Evolutionary conservation across 2,329 filamentous ascomycete species (phyloP), one percentile per base, ranked within the genome.

Genomic region (Laburnicola sp.): DNA sequence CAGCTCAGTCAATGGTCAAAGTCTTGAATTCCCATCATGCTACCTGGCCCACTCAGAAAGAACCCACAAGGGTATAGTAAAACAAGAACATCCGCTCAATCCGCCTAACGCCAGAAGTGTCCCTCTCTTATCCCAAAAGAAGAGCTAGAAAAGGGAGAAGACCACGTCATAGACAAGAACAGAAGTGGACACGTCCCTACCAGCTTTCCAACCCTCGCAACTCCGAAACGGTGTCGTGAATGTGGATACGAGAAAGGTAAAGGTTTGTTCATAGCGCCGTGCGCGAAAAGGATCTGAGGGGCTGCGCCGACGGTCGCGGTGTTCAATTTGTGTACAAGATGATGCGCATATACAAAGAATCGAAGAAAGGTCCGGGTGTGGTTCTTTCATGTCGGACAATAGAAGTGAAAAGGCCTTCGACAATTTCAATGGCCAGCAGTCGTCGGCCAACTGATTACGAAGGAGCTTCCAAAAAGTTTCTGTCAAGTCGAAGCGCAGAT

Each of bases 1-100:
- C 30, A 11, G 30, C 16, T n/a, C 8, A 6, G 7, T 23, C 22
- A 23, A 37, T 21, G 21, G 4, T 30, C 32, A 45, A 45, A 23
- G 9, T 38, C 43, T 22, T 45, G n/a, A 10, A 37, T 45, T 37
- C 16, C 34, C 25, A 4, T 9, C 26, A 45, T 37, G 26, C 43
- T 37, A 37, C 23, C 11, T 35, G 21, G 28, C 34, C 27, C 16
- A 1, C 27, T 11, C 23, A 34, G 35, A 43, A 26, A 28, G 31
- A 51, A 58, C 53, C 59, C 58, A 56, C 58, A 62, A 63, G 60
- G 63, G 64, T 65, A 66, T 63, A 64, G 53, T 57, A 54, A 54
- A 53, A 55, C 42, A 16, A 16, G 16, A 16, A 16, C 16, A 16
- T 16, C 32, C 45, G 40, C n/a, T 21, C 36, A 55, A 44, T 35